Conservation (phyloP, 108 stramenopile genomes). For the Cylindrotheca fusiformis region DNA sequence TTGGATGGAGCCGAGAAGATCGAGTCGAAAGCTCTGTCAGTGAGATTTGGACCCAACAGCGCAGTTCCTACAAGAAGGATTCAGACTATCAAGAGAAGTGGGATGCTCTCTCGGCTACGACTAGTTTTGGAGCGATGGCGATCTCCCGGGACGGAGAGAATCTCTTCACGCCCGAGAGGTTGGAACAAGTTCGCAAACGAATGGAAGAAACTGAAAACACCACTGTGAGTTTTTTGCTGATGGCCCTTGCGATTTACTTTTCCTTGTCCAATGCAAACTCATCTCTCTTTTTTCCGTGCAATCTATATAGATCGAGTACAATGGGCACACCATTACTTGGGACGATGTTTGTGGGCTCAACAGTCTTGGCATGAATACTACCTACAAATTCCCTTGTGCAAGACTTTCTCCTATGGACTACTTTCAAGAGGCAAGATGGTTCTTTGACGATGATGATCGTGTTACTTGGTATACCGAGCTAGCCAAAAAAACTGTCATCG, state of each 20-base stretch:
- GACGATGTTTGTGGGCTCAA: conserved; percentile 36
- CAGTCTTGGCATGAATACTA: conserved; percentile 9
- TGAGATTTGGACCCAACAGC: conserved; percentile 34
- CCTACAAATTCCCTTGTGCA: conserved; percentile 38
- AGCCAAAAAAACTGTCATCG: conserved; percentile 19
- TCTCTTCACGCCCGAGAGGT: conserved; percentile 18
- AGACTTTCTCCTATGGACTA: conserved; percentile 47
- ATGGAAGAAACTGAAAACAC: conserved; percentile 34
- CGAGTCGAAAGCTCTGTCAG: conserved; percentile 32
- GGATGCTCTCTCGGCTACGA: conserved; percentile 2
- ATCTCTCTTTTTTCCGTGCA: background rate
- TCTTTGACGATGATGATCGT: conserved; percentile 29
- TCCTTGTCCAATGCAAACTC: background rate
- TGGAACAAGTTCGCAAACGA: conserved; percentile 31
- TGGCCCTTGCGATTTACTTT: background rate
- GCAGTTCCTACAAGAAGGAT: conserved; percentile 23
- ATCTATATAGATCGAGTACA: conserved; percentile 32
- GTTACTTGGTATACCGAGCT: conserved; percentile 41
- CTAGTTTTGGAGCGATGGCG: conserved; percentile 33
- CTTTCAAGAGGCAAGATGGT: conserved; percentile 46
- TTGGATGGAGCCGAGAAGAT: conserved; percentile 29
- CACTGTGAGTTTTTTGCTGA: conserved; percentile 31
- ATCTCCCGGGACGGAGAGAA: conserved; percentile 32
- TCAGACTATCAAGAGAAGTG: conserved; percentile 23
- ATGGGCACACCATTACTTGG: conserved; percentile 28